A percentile compares a stretch with the other conserved stretches of the same genome.
Conservation (phyloP, 805 yeast genomes). For the Candida ovalis region DNA sequence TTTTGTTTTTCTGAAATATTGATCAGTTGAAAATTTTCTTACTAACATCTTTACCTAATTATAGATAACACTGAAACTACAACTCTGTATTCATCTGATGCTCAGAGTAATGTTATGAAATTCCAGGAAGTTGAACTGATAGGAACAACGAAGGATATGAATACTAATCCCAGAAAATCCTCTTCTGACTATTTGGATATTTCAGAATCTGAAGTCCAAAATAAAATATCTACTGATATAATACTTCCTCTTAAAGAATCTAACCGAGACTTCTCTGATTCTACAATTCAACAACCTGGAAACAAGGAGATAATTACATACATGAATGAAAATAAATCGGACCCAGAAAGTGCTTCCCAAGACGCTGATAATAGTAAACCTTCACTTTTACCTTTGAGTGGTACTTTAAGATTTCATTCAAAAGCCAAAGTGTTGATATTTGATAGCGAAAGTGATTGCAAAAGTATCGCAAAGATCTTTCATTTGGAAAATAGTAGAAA, state of each 20-base stretch:
- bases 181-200: not conserved
- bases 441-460: slow-evolving; percentile 20
- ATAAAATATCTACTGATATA: too few species aligned
- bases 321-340: not conserved
- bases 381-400: not conserved
- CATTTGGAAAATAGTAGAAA: slow-evolving; percentile 6
- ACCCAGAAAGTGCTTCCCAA: not conserved
- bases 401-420: slow-evolving; percentile 19
- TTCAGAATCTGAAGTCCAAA: not conserved
- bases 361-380: not conserved
- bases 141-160: too few species aligned
- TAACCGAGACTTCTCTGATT: not conserved
- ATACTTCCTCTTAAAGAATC: not conserved
- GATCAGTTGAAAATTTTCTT: too few species aligned
- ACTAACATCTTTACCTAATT: not conserved
- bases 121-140: not conserved
- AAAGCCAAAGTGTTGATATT: slow-evolving; percentile 21
- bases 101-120: not conserved
- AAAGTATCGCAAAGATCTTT: slow-evolving; percentile 17
- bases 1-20: too few species aligned
- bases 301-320: not conserved
- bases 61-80: slow-evolving; percentile 1
- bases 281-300: not conserved
- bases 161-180: not conserved
- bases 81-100: not conserved